Percentiles rank a stretch among this genome's conserved stretches.
Conservation (phyloP, 2,329 filamentous ascomycete genomes). For the Alternaria arborescens region DNA sequence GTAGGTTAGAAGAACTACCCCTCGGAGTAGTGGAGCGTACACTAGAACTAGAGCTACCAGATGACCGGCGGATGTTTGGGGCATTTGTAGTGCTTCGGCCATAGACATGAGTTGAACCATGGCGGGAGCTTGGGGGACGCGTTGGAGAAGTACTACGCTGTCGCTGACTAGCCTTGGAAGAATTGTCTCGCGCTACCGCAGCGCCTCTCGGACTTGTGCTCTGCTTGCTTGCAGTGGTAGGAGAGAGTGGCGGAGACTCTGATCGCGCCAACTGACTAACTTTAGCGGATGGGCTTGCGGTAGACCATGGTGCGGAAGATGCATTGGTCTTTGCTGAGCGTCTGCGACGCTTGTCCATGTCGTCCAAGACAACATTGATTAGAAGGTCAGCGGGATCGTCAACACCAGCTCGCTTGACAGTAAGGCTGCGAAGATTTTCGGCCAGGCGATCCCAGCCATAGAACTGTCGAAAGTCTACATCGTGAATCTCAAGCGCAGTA, state of each 20-base stretch:
- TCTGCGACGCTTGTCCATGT: constrained; percentile 90
- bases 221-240: constrained; percentile 52
- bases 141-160: constrained; percentile 83
- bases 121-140: constrained; percentile 78
- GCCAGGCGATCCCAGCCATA: constrained; percentile 95
- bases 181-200: constrained; percentile 67
- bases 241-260: constrained; percentile 65
- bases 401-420: constrained; percentile 84
- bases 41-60: constrained; percentile 89
- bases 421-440: constrained; percentile 89
- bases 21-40: constrained; percentile 63
- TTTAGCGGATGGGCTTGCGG: constrained; percentile 68
- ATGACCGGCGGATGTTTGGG: constrained; percentile 84
- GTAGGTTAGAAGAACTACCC: constrained; percentile 80
- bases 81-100: constrained; percentile 59
- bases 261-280: constrained; percentile 74
- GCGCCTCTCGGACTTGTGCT: constrained; percentile 59
- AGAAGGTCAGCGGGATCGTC: constrained; percentile 91
- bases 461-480: constrained; percentile 96
- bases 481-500: constrained; percentile 90
- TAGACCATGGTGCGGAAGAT: constrained; percentile 75
- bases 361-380: constrained; percentile 92
- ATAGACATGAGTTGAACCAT: constrained; percentile 70
- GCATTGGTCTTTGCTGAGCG: constrained; percentile 86
- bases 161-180: constrained; percentile 51